These are phyloP conservation scores for Penicillium griseofulvum DNA, from an alignment of 2,329 filamentous ascomycete genomes.

Conservation along the genomic window DNA sequence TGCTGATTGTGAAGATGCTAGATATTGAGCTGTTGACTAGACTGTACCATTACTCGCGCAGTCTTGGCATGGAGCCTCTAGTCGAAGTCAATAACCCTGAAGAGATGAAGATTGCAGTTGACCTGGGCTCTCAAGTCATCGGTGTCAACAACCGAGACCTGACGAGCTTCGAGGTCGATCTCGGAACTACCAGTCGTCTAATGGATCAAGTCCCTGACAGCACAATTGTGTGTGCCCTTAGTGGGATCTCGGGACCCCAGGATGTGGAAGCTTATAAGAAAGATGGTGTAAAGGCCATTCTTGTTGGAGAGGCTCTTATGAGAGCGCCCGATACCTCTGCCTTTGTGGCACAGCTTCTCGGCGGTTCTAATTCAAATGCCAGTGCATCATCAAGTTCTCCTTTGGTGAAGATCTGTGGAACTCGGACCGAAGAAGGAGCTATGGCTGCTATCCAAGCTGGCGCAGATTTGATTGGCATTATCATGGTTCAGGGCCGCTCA, in stretches of 20 bases:
- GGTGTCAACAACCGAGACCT: slow-evolving; percentile 98
- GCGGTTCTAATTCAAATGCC: slow-evolving; percentile 43
- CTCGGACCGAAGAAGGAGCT: slow-evolving; percentile 76
- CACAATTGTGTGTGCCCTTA: slow-evolving; percentile 88
- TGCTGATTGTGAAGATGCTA: slow-evolving; percentile 98
- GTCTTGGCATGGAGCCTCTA: slow-evolving; percentile 92
- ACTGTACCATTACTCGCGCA: slow-evolving; percentile 84
- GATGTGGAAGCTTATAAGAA: slow-evolving; percentile 86
- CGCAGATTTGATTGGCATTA: slow-evolving; percentile 90
- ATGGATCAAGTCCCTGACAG: slow-evolving; percentile 81
- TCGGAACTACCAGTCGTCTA: slow-evolving; percentile 84
- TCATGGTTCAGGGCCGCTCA: slow-evolving; percentile 76
- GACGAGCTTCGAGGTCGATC: slow-evolving; percentile 93
- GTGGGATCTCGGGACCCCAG: slow-evolving; percentile 83
- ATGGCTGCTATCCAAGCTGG: slow-evolving; percentile 77
- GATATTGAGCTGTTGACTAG: slow-evolving; percentile 68
- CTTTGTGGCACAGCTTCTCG: slow-evolving; percentile 83
- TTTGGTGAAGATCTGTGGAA: slow-evolving; percentile 94
- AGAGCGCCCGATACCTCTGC: slow-evolving; percentile 74
- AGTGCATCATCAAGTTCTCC: slow-evolving; percentile 42
- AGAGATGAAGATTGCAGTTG: slow-evolving; percentile 85
- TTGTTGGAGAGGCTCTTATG: slow-evolving; percentile 97
- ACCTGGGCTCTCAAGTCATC: slow-evolving; percentile 84
- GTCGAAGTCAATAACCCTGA: slow-evolving; percentile 94
- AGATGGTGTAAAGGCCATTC: slow-evolving; percentile 86